Conservation (phyloP, 768 basidiomycete genomes). For the Daedalea quercina region DNA sequence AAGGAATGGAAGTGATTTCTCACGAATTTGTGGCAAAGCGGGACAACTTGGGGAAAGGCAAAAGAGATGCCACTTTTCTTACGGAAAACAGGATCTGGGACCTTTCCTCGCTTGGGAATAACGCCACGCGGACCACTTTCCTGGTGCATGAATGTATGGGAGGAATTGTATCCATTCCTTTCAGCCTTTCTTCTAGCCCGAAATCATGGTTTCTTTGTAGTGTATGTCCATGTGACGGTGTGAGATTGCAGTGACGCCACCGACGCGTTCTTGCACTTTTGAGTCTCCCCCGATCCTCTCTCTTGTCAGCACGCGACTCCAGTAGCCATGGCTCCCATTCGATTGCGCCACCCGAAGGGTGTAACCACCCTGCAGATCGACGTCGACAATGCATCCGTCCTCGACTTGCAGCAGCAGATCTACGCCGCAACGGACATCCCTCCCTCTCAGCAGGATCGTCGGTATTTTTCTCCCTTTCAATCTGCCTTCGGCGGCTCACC, state of each 20-base stretch:
- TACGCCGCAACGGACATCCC: conserved; percentile 60
- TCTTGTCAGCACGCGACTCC: background rate
- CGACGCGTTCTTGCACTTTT: background rate
- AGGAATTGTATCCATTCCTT: no score
- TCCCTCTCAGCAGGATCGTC: conserved; percentile 69
- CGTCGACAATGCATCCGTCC: conserved; percentile 54
- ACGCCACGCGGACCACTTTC: no score
- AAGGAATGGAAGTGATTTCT: no score
- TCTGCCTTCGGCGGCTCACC: background rate
- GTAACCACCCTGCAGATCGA: conserved; percentile 71
- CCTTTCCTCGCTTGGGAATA: no score
- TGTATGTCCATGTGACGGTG: background rate
- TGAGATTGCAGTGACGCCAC: background rate
- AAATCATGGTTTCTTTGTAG: background rate
- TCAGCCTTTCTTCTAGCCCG: no score
- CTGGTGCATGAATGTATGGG: no score
- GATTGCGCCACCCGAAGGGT: conserved; percentile 82
- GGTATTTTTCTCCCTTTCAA: background rate
- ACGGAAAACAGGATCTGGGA: no score
- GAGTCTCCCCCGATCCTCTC: background rate
- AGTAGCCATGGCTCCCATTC: conserved; percentile 55
- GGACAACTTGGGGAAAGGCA: no score
- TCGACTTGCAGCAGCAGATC: conserved; percentile 71
- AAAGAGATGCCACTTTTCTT: no score
- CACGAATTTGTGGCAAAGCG: no score